These are phyloP conservation scores for Babesia bovis DNA, from an alignment of 169 alveolate species.

Conservation along the genomic window DNA sequence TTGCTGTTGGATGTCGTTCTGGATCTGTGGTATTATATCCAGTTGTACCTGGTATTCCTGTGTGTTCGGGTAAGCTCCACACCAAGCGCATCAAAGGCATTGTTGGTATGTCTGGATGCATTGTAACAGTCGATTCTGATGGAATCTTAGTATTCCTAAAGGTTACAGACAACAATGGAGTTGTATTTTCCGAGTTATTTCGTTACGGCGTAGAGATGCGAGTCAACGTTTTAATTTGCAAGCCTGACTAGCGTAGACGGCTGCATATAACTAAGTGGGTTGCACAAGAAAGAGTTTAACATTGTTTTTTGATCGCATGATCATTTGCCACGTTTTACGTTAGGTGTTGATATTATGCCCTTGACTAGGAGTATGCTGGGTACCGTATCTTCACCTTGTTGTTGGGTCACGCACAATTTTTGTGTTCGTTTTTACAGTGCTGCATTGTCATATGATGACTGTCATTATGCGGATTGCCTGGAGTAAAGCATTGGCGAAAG, in stretches of 20 bases:
- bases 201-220: slow-evolving; percentile 26
- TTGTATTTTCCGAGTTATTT: neutral
- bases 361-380: too few species aligned
- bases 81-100: slow-evolving; percentile 19
- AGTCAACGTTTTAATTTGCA: slow-evolving; percentile 13
- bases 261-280: too few species aligned
- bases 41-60: neutral
- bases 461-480: neutral
- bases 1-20: slow-evolving; percentile 34
- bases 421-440: neutral
- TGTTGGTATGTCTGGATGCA: slow-evolving; percentile 14
- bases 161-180: neutral
- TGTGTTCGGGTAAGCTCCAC: neutral
- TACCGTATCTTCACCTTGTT: too few species aligned
- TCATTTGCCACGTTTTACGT: too few species aligned
- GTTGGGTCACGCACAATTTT: too few species aligned
- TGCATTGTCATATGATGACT: slow-evolving; percentile 7
- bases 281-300: too few species aligned
- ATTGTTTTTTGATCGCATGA: too few species aligned
- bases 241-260: neutral
- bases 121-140: slow-evolving; percentile 61
- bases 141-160: slow-evolving; percentile 31
- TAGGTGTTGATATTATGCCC: too few species aligned
- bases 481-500: slow-evolving; percentile 27
- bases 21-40: slow-evolving; percentile 20